phyloP scores from a whole-genome alignment of 306 rosid species.

The Glycyrrhiza uralensis region DNA sequence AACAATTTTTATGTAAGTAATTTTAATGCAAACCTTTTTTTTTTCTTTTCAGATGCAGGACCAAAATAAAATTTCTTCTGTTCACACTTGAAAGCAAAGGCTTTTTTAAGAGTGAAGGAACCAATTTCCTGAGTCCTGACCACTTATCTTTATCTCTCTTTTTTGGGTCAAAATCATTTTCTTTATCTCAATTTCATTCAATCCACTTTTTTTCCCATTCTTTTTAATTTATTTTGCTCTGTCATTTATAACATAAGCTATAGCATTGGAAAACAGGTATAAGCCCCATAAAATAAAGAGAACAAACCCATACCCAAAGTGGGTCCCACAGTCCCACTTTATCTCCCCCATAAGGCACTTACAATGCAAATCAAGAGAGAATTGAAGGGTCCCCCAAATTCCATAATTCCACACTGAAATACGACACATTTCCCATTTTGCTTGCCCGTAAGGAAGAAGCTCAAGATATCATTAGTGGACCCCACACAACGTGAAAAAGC shows the following conservation, averaged over 20 bases:
- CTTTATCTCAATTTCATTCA: background rate
- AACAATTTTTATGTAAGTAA: background rate
- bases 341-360: background rate
- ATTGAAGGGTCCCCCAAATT: background rate
- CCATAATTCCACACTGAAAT: constrained; percentile 1
- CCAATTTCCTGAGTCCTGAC: background rate
- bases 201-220: background rate
- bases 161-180: background rate
- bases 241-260: background rate
- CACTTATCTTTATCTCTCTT: background rate
- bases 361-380: background rate
- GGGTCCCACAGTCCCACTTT: background rate
- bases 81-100: constrained; percentile 26
- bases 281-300: background rate
- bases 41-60: constrained; percentile 13
- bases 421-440: constrained; percentile 4
- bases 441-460: background rate
- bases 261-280: background rate
- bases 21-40: constrained; percentile 1
- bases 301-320: background rate
- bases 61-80: constrained; percentile 11
- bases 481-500: constrained; percentile 19
- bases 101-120: background rate
- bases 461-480: constrained; percentile 14
- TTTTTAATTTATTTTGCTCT: background rate